Percentiles rank a stretch among this genome's conserved stretches.
Evolutionary conservation across 805 yeast genomes (phyloP).

Genomic region (Kodamaea kaohsiungensis): DNA sequence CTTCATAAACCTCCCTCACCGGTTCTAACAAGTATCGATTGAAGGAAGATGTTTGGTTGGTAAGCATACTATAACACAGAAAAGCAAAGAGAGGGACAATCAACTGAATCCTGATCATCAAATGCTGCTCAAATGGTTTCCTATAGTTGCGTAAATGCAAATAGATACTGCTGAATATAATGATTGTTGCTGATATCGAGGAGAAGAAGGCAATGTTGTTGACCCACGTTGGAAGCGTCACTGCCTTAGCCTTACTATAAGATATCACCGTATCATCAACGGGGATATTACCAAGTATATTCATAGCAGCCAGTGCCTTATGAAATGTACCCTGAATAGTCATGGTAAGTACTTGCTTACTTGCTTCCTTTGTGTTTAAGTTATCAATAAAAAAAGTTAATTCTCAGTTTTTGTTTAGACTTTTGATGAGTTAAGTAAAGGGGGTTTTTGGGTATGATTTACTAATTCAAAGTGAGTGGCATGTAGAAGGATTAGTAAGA

Average conservation of each 20-base stretch:
- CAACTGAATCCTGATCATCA: constrained; percentile 76
- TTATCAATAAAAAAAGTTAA: no score
- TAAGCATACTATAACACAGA: constrained; percentile 62
- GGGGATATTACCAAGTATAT: neutral
- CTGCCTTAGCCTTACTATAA: neutral
- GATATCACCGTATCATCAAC: neutral
- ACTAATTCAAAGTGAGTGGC: no score
- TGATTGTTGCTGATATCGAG: constrained; percentile 21
- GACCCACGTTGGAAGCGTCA: constrained; percentile 23
- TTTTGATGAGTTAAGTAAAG: no score
- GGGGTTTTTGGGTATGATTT: no score
- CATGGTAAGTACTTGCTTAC: neutral
- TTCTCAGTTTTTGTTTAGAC: neutral
- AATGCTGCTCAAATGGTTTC: constrained; percentile 84
- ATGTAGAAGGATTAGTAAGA: no score
- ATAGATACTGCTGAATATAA: constrained; percentile 25
- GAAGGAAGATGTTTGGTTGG: constrained; percentile 39
- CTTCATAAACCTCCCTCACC: constrained; percentile 87
- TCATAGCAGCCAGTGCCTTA: neutral
- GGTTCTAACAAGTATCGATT: constrained; percentile 63
- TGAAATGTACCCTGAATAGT: neutral
- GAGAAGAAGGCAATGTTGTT: constrained; percentile 20
- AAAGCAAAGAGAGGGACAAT: constrained; percentile 81
- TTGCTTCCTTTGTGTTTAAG: neutral
- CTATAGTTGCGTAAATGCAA: constrained; percentile 64